Conservation (phyloP, 352 stramenopile species). For the Aphanomyces astaci region DNA sequence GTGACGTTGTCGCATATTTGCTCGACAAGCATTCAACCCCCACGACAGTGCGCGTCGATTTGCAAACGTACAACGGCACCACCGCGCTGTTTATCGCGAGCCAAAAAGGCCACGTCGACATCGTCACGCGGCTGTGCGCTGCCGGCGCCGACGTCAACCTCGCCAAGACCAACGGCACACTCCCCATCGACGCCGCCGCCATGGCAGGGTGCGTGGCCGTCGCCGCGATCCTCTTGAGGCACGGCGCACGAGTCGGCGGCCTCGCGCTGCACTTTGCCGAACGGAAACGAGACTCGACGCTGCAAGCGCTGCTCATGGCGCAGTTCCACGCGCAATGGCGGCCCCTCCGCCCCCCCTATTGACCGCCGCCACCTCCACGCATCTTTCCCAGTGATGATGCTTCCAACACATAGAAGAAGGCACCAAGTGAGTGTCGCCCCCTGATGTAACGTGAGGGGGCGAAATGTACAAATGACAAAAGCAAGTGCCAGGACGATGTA, state of each 20-base stretch:
- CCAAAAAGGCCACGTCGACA: conserved; percentile 49
- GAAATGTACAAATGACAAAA: too few species aligned
- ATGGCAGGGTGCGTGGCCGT: conserved; percentile 56
- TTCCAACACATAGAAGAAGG: too few species aligned
- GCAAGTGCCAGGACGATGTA: too few species aligned
- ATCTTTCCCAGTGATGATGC: too few species aligned
- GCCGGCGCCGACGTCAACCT: conserved; percentile 44
- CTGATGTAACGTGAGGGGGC: too few species aligned
- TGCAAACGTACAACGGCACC: conserved; percentile 50
- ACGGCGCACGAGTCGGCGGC: conserved; percentile 51
- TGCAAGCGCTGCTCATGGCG: conserved; percentile 55
- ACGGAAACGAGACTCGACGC: conserved; percentile 43
- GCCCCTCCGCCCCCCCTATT: neutral
- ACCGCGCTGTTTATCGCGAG: conserved; percentile 70
- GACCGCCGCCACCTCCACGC: too few species aligned
- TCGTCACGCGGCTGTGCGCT: conserved; percentile 49
- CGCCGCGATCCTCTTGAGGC: conserved; percentile 50
- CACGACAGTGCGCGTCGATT: conserved; percentile 30
- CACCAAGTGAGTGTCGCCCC: neutral
- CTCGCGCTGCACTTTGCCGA: conserved; percentile 70
- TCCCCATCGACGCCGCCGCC: conserved; percentile 57
- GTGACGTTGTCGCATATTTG: conserved; percentile 51
- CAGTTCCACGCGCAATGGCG: conserved; percentile 48
- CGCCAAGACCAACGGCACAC: conserved; percentile 66
- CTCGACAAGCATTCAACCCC: conserved; percentile 26